Base-by-base conservation (phyloP, 2,329 filamentous ascomycete species). In the Trichophyton benhamiae region DNA sequence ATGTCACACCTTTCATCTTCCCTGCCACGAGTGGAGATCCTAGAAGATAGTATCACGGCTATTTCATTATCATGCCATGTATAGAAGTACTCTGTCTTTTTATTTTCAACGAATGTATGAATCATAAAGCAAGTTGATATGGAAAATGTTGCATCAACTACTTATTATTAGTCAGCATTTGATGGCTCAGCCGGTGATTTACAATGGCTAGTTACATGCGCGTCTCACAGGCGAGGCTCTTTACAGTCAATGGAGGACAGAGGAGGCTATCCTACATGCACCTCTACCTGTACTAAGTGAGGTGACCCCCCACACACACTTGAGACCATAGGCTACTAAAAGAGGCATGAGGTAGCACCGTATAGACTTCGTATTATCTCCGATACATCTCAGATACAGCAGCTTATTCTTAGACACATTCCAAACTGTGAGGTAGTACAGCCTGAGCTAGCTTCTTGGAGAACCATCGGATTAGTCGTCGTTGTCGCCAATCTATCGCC, bases 1-100 rank as follows among this genome's bases (percentile, higher is more conserved):
- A 53, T 53, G 49, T 53, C 49, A 33, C 49, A 53, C 49, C 49
- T 53, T 53, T 53, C 49, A 53, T 53, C 22, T 53, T 53, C 11
- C 13, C 30, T 33, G n/a, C 49, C 15, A 27, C 27, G 27, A 17
- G 27, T 11, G 27, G 49, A 33, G 15, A 33, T 33, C 9, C 15
- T 25, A 13, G 46, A 5, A 30, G 25, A 30, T 6, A 53, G 49
- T n/a, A 11, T n/a, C 22, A 27, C 25, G 11, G 13, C n/a, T 30
- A 25, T 27, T n/a, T 53, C 13, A 53, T 53, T 52, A 13, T 30
- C 27, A 53, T 27, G 4, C 22, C 46, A 22, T 9, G 2, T 22
- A 49, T 49, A 2, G 3, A 27, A 27, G 41, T 44, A 15, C n/a
- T 17, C 13, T 38, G 33, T 38, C 33, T 38, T 38, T 38, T 38